Conservation (phyloP, 1,284 basidiomycete genomes). For the Waitea zeae region DNA sequence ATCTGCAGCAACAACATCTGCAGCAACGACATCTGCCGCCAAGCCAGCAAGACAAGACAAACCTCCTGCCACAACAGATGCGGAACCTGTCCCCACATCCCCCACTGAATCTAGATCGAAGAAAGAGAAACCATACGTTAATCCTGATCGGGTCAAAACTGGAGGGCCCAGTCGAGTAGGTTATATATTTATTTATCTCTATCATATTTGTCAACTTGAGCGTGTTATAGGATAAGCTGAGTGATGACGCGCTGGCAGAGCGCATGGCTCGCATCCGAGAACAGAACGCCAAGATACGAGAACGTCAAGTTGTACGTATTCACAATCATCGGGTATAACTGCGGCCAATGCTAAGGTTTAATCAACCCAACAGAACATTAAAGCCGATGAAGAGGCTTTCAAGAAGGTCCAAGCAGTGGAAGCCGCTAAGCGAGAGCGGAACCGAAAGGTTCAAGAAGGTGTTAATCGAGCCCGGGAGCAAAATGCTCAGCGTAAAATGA, state of each 20-base stretch:
- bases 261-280: constrained; percentile 59
- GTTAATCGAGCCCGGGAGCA: constrained; percentile 54
- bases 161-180: constrained; percentile 58
- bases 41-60: constrained; percentile 20
- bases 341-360: constrained; percentile 35
- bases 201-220: too few species aligned
- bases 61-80: too few species aligned
- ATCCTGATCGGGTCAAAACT: constrained; percentile 62
- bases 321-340: too few species aligned
- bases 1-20: too few species aligned
- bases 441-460: constrained; percentile 44
- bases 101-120: constrained; percentile 8
- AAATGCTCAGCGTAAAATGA: constrained; percentile 62
- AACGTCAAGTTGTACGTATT: too few species aligned
- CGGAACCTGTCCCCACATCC: constrained; percentile 4
- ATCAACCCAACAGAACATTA: constrained; percentile 33
- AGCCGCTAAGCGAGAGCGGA: constrained; percentile 31
- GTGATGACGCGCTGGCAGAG: constrained; percentile 51
- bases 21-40: not conserved
- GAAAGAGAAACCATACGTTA: constrained; percentile 41
- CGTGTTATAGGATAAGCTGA: constrained; percentile 46
- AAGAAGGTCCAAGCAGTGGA: constrained; percentile 45
- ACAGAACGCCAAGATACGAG: constrained; percentile 70
- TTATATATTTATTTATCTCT: too few species aligned
- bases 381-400: constrained; percentile 65